These are phyloP conservation scores for Globisporangium parvum DNA, from an alignment of 352 stramenopile species.

Conservation along the genomic window DNA sequence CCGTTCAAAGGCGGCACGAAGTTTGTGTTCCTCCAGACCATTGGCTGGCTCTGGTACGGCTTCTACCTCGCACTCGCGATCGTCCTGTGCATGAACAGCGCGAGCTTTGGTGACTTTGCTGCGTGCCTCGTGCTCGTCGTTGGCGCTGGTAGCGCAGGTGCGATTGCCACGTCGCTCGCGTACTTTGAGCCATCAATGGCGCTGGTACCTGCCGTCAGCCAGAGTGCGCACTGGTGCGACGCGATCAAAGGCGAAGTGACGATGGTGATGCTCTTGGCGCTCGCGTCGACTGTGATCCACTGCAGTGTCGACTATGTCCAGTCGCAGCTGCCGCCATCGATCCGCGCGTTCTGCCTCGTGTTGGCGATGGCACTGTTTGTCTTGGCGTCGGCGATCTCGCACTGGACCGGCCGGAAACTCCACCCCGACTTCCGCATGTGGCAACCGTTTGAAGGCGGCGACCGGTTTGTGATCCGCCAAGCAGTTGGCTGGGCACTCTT, in stretches of 20 bases:
- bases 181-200: slow-evolving; percentile 22
- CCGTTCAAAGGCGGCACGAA: slow-evolving; percentile 50
- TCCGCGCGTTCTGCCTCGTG: slow-evolving; percentile 13
- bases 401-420: slow-evolving; percentile 25
- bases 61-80: slow-evolving; percentile 36
- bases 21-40: slow-evolving; percentile 52
- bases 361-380: slow-evolving; percentile 25
- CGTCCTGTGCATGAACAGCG: slow-evolving; percentile 35
- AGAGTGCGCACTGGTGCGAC: slow-evolving; percentile 1
- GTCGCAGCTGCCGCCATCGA: slow-evolving; percentile 12
- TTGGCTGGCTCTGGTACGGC: slow-evolving; percentile 56
- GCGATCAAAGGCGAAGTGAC: slow-evolving; percentile 23
- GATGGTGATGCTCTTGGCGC: slow-evolving; percentile 32
- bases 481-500: slow-evolving; percentile 50
- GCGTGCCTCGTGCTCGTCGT: slow-evolving; percentile 28
- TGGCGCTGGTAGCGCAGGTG: slow-evolving; percentile 18
- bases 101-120: slow-evolving; percentile 18
- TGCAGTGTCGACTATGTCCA: slow-evolving; percentile 32
- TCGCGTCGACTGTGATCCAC: slow-evolving; percentile 32
- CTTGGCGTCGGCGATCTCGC: slow-evolving; percentile 23
- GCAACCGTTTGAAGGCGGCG: slow-evolving; percentile 47
- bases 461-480: slow-evolving; percentile 39
- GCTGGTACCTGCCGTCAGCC: background rate
- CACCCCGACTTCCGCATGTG: slow-evolving; percentile 25
- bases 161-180: slow-evolving; percentile 28